Conservation (phyloP, 2,329 filamentous ascomycete genomes). For the Chalara sp. region DNA sequence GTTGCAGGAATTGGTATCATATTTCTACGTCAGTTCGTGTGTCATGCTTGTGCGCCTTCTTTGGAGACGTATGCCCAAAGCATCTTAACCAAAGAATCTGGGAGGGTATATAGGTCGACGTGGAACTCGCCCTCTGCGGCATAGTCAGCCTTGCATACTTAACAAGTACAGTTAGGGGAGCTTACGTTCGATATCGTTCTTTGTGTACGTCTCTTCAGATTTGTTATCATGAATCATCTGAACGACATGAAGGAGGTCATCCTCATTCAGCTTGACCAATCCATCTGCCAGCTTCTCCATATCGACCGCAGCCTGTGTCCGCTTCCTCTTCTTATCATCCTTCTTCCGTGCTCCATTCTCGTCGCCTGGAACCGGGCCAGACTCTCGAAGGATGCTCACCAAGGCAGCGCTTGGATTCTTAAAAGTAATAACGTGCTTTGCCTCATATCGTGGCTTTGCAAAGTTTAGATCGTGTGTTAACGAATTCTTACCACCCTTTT, state of each 20-base stretch:
- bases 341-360: conserved; percentile 58
- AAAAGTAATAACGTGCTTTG: conserved; percentile 74
- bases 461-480: conserved; percentile 93
- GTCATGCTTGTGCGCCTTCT: not conserved
- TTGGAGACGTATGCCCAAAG: conserved; percentile 76
- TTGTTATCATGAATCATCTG: conserved; percentile 99
- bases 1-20: not conserved
- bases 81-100: conserved; percentile 82
- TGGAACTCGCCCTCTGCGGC: conserved; percentile 85
- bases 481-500: conserved; percentile 76
- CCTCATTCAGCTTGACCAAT: conserved; percentile 81
- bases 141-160: conserved; percentile 3
- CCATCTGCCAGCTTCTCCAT: conserved; percentile 96
- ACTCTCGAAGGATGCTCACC: conserved; percentile 71
- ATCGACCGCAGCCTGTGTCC: conserved; percentile 57
- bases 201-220: conserved; percentile 86
- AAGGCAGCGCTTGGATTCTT: conserved; percentile 90
- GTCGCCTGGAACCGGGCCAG: conserved; percentile 76
- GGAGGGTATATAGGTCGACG: conserved; percentile 95
- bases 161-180: conserved; percentile 16
- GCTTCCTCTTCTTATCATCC: conserved; percentile 63
- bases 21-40: not conserved
- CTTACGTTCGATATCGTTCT: conserved; percentile 93
- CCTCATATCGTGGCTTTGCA: conserved; percentile 71
- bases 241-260: conserved; percentile 89